Evolutionary conservation across 116 monocot species (phyloP).

Genomic region (Posidonia oceanica): DNA sequence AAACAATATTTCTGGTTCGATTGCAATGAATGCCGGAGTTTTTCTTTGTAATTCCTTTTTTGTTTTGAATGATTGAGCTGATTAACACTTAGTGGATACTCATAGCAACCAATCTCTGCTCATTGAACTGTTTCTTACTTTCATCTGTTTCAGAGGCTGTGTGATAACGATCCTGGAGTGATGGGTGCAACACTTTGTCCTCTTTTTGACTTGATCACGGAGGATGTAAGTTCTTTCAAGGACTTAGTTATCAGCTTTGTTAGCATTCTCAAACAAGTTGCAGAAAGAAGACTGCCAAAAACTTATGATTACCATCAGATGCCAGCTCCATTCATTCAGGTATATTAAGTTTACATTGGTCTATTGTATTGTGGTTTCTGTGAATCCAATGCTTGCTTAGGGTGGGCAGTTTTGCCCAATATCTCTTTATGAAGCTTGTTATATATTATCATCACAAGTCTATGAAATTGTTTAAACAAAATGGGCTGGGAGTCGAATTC

Average conservation of each 20-base stretch:
- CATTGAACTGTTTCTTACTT: neutral
- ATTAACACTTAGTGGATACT: neutral
- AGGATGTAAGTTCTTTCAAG: slow-evolving; percentile 82
- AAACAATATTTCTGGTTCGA: too few relatives aligned
- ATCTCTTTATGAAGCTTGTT: neutral
- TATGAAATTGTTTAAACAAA: too few relatives aligned
- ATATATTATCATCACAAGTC: too few relatives aligned
- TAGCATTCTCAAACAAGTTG: slow-evolving; percentile 92
- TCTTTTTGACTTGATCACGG: slow-evolving; percentile 79
- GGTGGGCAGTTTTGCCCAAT: neutral
- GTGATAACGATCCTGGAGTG: slow-evolving; percentile 96
- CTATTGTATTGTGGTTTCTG: neutral
- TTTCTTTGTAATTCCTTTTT: too few relatives aligned
- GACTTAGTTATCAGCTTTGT: slow-evolving; percentile 92
- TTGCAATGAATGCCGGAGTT: too few relatives aligned
- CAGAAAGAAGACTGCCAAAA: slow-evolving; percentile 85
- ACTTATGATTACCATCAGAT: slow-evolving; percentile 94
- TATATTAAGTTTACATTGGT: slow-evolving; percentile 10
- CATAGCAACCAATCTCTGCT: too few relatives aligned
- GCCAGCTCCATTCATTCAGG: slow-evolving; percentile 99
- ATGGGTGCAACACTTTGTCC: slow-evolving; percentile 98
- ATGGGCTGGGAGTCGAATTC: too few relatives aligned
- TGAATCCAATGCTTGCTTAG: neutral
- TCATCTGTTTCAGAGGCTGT: slow-evolving; percentile 56
- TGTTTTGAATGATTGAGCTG: neutral